Evolutionary conservation across 352 stramenopile genomes (phyloP).

Genomic region (Globisporangium echinulatum): DNA sequence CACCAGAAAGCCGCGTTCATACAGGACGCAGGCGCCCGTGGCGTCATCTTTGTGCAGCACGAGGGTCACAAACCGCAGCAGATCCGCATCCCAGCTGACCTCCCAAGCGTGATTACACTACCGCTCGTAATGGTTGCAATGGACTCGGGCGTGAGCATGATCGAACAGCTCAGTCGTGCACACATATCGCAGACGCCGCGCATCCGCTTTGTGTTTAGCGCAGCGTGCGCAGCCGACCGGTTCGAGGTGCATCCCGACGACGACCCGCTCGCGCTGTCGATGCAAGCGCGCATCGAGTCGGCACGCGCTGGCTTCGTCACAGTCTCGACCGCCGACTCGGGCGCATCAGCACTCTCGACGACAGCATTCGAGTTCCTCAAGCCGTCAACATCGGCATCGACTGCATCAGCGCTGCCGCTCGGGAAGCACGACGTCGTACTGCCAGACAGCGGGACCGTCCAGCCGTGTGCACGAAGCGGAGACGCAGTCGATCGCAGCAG

Average conservation of each 20-base stretch:
- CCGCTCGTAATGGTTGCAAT: slow-evolving; percentile 66
- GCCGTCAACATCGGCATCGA: neutral
- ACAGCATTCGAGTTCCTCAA: slow-evolving; percentile 33
- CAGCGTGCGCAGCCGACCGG: slow-evolving; percentile 31
- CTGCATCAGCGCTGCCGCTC: slow-evolving; percentile 20
- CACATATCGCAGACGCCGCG: slow-evolving; percentile 25
- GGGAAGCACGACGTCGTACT: slow-evolving; percentile 37
- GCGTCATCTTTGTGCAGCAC: slow-evolving; percentile 57
- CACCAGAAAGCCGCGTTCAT: slow-evolving; percentile 60
- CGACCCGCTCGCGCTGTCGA: slow-evolving; percentile 29
- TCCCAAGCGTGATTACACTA: slow-evolving; percentile 37
- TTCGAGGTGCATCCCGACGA: slow-evolving; percentile 38
- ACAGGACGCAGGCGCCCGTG: slow-evolving; percentile 48
- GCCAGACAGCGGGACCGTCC: slow-evolving; percentile 17
- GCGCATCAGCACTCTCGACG: slow-evolving; percentile 18
- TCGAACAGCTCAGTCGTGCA: slow-evolving; percentile 28
- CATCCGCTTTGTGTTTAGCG: slow-evolving; percentile 54
- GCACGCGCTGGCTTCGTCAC: slow-evolving; percentile 48
- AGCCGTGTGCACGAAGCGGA: slow-evolving; percentile 24
- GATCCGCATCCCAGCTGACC: slow-evolving; percentile 29
- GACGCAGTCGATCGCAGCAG: neutral
- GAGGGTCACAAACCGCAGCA: slow-evolving; percentile 48
- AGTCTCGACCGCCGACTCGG: slow-evolving; percentile 40
- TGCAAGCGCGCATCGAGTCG: slow-evolving; percentile 29
- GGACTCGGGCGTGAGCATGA: slow-evolving; percentile 41